These are phyloP conservation scores for Thecaphora thlaspeos DNA, from an alignment of 1,284 basidiomycete genomes.

Conservation along the genomic window DNA sequence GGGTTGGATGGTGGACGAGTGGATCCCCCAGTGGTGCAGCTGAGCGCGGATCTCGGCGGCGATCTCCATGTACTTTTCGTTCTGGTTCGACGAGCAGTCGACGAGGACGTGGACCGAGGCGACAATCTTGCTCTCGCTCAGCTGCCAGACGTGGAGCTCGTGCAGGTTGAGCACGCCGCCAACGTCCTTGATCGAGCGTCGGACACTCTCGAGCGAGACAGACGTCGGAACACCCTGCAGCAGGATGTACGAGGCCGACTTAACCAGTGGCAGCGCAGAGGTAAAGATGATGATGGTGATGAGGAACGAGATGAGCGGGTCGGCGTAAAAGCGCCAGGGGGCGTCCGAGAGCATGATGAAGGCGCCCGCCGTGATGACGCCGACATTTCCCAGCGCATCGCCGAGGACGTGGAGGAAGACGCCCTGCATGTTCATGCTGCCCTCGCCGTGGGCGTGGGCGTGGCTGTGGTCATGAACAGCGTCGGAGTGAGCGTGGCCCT, in stretches of 20 bases:
- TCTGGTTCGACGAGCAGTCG: slow-evolving; percentile 64
- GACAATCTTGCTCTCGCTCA: slow-evolving; percentile 82
- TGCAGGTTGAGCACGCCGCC: slow-evolving; percentile 88
- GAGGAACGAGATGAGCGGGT: slow-evolving; percentile 88
- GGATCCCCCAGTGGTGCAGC: slow-evolving; percentile 87
- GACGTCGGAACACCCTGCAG: slow-evolving; percentile 90
- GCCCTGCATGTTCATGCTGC: slow-evolving; percentile 97
- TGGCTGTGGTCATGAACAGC: slow-evolving; percentile 61
- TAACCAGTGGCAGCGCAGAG: slow-evolving; percentile 87
- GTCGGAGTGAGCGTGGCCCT: slow-evolving; percentile 20
- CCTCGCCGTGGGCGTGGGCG: slow-evolving; percentile 57
- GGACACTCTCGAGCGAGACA: slow-evolving; percentile 83
- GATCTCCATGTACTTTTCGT: slow-evolving; percentile 75
- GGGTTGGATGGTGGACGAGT: slow-evolving; percentile 65
- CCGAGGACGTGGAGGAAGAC: slow-evolving; percentile 91
- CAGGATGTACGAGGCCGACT: slow-evolving; percentile 92
- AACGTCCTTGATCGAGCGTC: slow-evolving; percentile 73
- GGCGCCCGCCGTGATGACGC: slow-evolving; percentile 91
- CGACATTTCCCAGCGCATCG: slow-evolving; percentile 91
- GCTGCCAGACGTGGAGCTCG: slow-evolving; percentile 88
- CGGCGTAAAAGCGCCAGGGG: slow-evolving; percentile 73
- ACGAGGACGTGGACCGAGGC: slow-evolving; percentile 94
- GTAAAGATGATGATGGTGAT: slow-evolving; percentile 97
- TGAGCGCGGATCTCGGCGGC: slow-evolving; percentile 78
- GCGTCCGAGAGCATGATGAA: slow-evolving; percentile 51